These are phyloP conservation scores for Podospora conica DNA, from an alignment of 495 filamentous ascomycete genomes.

Conservation along the genomic window DNA sequence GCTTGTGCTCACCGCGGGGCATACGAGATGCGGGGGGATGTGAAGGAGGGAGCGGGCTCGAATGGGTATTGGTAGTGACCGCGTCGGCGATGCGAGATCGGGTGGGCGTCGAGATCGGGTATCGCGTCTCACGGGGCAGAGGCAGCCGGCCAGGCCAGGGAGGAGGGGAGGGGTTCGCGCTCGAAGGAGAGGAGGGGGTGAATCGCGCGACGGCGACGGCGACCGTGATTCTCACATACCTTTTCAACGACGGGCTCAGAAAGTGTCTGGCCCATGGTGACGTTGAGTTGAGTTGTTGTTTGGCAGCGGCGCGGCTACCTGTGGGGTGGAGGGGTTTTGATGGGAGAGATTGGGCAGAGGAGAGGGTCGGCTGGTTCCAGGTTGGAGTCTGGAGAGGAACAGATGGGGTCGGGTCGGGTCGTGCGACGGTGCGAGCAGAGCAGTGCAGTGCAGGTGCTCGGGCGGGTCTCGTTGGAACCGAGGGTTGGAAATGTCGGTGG, in stretches of 20 bases:
- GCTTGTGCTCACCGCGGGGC: conserved; percentile 8
- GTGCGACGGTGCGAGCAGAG: not conserved
- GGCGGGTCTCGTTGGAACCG: not conserved
- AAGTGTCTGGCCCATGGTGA: conserved; percentile 93
- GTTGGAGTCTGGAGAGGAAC: not conserved
- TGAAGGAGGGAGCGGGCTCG: not conserved
- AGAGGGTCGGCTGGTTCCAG: not conserved
- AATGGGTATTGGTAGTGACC: not conserved
- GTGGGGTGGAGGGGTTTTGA: conserved; percentile 14
- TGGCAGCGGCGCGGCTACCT: conserved; percentile 25
- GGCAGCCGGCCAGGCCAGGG: not conserved
- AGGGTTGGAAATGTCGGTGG: not conserved
- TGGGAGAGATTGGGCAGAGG: conserved; percentile 14
- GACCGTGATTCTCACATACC: conserved; percentile 60
- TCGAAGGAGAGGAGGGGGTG: conserved; percentile 3
- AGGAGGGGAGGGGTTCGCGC: conserved; percentile 13
- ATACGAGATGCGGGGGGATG: not conserved
- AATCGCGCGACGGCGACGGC: not conserved
- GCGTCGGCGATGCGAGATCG: not conserved
- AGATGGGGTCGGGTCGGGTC: not conserved
- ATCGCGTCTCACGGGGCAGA: not conserved
- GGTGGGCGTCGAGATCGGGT: not conserved
- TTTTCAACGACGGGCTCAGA: conserved; percentile 98
- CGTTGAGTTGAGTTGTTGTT: conserved; percentile 14
- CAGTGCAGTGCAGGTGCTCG: not conserved